Percentiles rank a stretch among this genome's conserved stretches.
phyloP scores from a whole-genome alignment of 768 basidiomycete genomes.

The Trametopsis cervina region DNA sequence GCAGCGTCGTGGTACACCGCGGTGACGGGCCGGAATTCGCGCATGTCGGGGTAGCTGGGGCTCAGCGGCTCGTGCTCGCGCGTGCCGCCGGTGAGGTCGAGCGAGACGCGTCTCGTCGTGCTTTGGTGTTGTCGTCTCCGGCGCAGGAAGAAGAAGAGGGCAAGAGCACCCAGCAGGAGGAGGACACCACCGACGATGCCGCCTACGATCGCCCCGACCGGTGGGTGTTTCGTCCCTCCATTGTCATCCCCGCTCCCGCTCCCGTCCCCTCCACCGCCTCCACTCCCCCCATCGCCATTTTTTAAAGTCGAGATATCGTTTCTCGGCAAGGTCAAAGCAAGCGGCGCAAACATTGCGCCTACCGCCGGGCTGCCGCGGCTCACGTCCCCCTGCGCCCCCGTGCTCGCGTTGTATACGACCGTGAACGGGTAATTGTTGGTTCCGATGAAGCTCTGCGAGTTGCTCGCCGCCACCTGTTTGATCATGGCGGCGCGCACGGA shows the following conservation, averaged over 20 bases:
- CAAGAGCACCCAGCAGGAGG: not conserved
- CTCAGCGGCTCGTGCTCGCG: not conserved
- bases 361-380: not conserved
- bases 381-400: not conserved
- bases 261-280: not conserved
- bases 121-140: too few relatives aligned
- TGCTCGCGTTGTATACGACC: not conserved
- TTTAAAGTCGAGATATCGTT: not conserved
- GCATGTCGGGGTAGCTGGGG: not conserved
- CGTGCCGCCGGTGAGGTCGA: not conserved
- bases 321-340: not conserved
- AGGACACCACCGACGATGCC: not conserved
- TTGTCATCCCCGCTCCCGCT: not conserved
- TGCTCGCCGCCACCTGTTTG: not conserved
- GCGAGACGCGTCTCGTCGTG: not conserved
- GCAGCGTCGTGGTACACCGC: not conserved
- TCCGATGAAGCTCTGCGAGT: not conserved
- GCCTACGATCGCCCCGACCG: not conserved
- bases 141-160: not conserved
- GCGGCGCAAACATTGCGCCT: slow-evolving; percentile 6
- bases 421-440: not conserved
- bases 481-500: slow-evolving; percentile 8
- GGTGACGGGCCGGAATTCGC: not conserved
- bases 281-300: not conserved
- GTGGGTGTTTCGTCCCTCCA: not conserved